Base-by-base conservation (phyloP, 116 monocot genomes). In the Posidonia oceanica region DNA sequence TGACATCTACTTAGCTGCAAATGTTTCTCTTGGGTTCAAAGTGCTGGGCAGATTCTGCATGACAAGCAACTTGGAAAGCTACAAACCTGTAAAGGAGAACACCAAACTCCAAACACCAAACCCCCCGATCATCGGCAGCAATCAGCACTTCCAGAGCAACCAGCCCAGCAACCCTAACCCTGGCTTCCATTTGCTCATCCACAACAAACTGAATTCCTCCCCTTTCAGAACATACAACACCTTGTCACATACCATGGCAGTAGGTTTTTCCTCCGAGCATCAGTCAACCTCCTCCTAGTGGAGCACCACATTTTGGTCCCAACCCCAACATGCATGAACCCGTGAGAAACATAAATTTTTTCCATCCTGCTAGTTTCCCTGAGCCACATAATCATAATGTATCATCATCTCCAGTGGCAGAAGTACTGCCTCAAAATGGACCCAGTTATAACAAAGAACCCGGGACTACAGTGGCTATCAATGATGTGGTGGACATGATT, bases 401-500 rank as follows among this genome's bases (percentile, higher is more conserved):
- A 21, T 29, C 29, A 29, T 80, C 87, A 4, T 82, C 84, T 40
- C 93, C 87, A 8, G 93, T 85, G 5, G 90, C 93, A 0, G 81
- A 98, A 64, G 42, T 92, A 36, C 66, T 98, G 60, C 87, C 98
- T 0, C 86, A 87, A 59, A 70, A 67, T 12, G 70, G 21, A n/a
- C 38, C 58, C 13, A 29, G 15, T 54, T 36, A 40, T 5, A 76
- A 71, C 48, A 36, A 23, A 3, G 22, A 81, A 0, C 76, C 41
- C 37, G 59, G 89, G 5, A 82, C 75, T 42, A 78, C 82, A 57
- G 71, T 83, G 14, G 74, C 87, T 0, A 37, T 93, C 29, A 93
- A 98, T 72, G 93, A 98, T 75, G 89, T 93, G 59, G 87, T 98
- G 69, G 90, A 98, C 40, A 85, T 87, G 77, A 85, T 98, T 23